These are phyloP conservation scores for Vachellia collinsii DNA, from an alignment of 306 rosid species.

Conservation along the genomic window DNA sequence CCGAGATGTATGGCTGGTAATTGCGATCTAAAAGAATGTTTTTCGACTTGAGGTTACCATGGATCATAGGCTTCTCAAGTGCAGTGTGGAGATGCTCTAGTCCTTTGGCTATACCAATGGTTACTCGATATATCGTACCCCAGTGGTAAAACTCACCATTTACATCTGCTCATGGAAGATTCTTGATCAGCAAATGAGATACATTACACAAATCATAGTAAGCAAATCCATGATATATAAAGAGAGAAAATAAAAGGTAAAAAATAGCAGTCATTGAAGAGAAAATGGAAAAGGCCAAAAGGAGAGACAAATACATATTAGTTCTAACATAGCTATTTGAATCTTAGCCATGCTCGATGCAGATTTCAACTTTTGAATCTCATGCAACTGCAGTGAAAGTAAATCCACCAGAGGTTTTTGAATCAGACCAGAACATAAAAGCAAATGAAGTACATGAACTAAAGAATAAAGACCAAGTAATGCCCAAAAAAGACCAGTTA, in stretches of 20 bases:
- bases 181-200: conserved; percentile 29
- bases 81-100: conserved; percentile 81
- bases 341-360: not conserved
- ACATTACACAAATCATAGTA: conserved; percentile 4
- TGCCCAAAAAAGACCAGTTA: not conserved
- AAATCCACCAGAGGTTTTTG: not conserved
- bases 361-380: not conserved
- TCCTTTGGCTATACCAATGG: conserved; percentile 77
- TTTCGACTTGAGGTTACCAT: conserved; percentile 86
- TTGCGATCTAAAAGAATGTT: conserved; percentile 74
- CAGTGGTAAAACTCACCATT: conserved; percentile 69
- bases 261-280: not conserved
- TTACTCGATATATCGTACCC: conserved; percentile 63
- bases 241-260: not conserved
- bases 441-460: not conserved
- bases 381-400: not conserved
- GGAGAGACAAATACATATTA: not conserved
- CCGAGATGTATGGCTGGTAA: conserved; percentile 66
- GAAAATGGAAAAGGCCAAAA: not conserved
- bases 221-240: not conserved
- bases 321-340: not conserved
- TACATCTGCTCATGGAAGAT: conserved; percentile 57
- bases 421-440: not conserved
- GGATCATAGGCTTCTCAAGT: conserved; percentile 64
- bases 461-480: conserved; percentile 9